These are phyloP conservation scores for Backusella circina DNA, from an alignment of 192 early-diverging fungal genomes.

Conservation along the genomic window DNA sequence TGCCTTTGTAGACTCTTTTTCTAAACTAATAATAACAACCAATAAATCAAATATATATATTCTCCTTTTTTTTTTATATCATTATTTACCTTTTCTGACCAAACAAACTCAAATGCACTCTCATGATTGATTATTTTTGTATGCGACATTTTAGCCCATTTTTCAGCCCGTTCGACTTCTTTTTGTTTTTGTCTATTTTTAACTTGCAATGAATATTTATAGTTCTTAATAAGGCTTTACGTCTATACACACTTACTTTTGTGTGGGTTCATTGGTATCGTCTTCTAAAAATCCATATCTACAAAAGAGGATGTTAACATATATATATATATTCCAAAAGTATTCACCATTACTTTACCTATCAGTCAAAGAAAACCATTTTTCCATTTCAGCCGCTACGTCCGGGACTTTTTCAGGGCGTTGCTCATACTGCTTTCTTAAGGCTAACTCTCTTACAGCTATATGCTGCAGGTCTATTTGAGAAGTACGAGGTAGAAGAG, in stretches of 20 bases:
- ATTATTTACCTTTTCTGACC: conserved; percentile 23
- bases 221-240: too few species aligned
- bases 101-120: conserved; percentile 22
- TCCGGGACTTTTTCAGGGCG: conserved; percentile 20
- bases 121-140: not conserved
- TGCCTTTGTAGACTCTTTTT: conserved; percentile 51
- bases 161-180: conserved; percentile 30
- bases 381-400: conserved; percentile 32
- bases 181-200: conserved; percentile 9
- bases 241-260: not conserved
- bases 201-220: not conserved
- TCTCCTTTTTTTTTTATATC: not conserved
- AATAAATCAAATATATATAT: not conserved
- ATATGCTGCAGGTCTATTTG: not conserved
- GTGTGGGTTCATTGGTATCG: not conserved
- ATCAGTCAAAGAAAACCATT: conserved; percentile 34
- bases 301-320: not conserved
- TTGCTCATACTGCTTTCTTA: conserved; percentile 3
- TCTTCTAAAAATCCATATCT: conserved; percentile 36
- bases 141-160: conserved; percentile 36
- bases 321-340: not conserved
- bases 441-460: not conserved
- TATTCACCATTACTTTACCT: conserved; percentile 11
- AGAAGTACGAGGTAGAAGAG: not conserved
- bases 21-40: conserved; percentile 36